phyloP scores from a whole-genome alignment of 108 stramenopile genomes.

The Poteriospumella lacustris region DNA sequence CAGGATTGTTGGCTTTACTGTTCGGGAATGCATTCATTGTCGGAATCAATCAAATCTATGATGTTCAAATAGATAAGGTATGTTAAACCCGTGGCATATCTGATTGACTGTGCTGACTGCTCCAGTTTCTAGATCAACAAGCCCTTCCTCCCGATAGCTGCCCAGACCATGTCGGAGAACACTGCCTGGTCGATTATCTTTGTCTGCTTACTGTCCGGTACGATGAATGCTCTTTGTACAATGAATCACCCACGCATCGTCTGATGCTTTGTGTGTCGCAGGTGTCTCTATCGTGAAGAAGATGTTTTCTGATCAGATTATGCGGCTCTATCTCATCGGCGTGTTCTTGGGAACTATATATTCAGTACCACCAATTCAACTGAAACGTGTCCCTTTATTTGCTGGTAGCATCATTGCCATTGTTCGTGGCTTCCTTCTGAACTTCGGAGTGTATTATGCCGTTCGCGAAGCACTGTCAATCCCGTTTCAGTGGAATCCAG shows the following conservation, averaged over 20 bases:
- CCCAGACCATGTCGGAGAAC: conserved; percentile 77
- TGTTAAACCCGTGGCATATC: too few relatives aligned
- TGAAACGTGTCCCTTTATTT: conserved; percentile 77
- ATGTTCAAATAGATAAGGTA: conserved; percentile 79
- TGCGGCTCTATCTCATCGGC: conserved; percentile 78
- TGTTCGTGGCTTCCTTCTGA: conserved; percentile 86
- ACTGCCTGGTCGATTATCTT: conserved; percentile 73
- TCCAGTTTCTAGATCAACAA: conserved; percentile 65
- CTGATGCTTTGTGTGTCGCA: neutral
- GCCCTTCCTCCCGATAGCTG: conserved; percentile 86
- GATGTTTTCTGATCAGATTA: conserved; percentile 72
- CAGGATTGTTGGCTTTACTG: conserved; percentile 79
- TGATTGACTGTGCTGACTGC: neutral
- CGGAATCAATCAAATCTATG: conserved; percentile 93
- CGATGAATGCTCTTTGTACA: neutral
- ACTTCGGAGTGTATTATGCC: conserved; percentile 94
- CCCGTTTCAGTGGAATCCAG: conserved; percentile 81
- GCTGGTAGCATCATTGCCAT: conserved; percentile 88
- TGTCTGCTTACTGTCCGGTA: conserved; percentile 36
- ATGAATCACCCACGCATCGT: neutral
- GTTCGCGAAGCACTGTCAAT: conserved; percentile 84
- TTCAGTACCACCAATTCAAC: conserved; percentile 81
- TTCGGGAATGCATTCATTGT: conserved; percentile 92
- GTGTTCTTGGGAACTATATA: conserved; percentile 76
- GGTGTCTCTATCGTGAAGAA: conserved; percentile 30